Evolutionary conservation across 805 yeast species (phyloP).

Genomic region (Grigorovia humatica): DNA sequence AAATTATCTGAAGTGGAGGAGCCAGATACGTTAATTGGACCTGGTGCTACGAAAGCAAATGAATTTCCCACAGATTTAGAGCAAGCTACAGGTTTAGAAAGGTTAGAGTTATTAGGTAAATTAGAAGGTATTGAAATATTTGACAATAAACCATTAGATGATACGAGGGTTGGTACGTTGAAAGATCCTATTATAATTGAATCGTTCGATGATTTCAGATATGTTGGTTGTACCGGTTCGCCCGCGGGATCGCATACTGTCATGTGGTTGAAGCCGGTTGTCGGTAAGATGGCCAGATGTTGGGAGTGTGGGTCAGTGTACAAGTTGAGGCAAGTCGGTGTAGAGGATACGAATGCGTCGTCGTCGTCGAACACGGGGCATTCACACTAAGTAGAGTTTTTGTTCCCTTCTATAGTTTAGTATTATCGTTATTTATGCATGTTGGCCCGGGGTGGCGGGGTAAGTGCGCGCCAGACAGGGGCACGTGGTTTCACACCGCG

Average conservation of each 20-base stretch:
- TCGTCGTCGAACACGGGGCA: no score
- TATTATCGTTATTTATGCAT: no score
- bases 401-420: no score
- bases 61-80: constrained; percentile 87
- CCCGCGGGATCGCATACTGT: constrained; percentile 88
- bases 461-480: no score
- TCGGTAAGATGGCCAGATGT: constrained; percentile 80
- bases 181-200: constrained; percentile 83
- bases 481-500: no score
- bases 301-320: constrained; percentile 98
- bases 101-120: constrained; percentile 89
- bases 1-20: constrained; percentile 70
- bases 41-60: constrained; percentile 71
- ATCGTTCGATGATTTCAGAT: constrained; percentile 85
- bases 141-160: constrained; percentile 78
- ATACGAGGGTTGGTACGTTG: constrained; percentile 85
- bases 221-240: constrained; percentile 94
- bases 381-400: no score
- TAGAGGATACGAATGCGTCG: constrained; percentile 33
- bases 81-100: constrained; percentile 97
- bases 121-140: constrained; percentile 91
- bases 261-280: constrained; percentile 86
- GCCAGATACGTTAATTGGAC: constrained; percentile 70
- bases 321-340: constrained; percentile 80
- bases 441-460: no score